These are phyloP conservation scores for Fonsecaea pugnacius DNA, from an alignment of 2,329 filamentous ascomycete genomes.

Conservation along the genomic window DNA sequence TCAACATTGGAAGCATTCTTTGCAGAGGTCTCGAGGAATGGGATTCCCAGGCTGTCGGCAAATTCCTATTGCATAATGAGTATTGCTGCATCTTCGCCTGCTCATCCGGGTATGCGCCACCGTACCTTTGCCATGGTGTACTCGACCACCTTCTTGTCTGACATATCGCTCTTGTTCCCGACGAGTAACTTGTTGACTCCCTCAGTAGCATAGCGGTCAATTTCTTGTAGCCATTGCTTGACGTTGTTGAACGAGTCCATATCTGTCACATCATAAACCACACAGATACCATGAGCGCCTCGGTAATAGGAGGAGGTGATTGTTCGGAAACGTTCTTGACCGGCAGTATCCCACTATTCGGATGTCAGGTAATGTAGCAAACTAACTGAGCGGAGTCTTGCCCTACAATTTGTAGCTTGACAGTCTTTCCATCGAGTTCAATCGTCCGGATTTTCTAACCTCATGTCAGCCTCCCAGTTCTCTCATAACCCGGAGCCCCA, in stretches of 20 bases:
- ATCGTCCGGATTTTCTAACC: constrained; percentile 98
- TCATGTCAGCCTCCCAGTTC: constrained; percentile 42
- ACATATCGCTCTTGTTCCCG: constrained; percentile 99
- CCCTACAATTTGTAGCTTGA: constrained; percentile 98
- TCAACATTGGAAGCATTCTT: constrained; percentile 99
- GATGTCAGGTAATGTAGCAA: constrained; percentile 32
- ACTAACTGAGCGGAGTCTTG: constrained; percentile 34
- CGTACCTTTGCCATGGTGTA: constrained; percentile 97
- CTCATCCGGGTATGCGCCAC: constrained; percentile 37
- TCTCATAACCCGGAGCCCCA: constrained; percentile 3
- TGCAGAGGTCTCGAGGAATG: constrained; percentile 98
- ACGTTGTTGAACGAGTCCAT: constrained; percentile 99
- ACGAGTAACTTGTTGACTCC: constrained; percentile 99
- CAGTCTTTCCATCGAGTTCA: constrained; percentile 98
- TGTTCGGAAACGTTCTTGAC: constrained; percentile 98
- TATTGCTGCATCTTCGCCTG: constrained; percentile 5
- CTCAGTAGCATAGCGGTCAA: constrained; percentile 98
- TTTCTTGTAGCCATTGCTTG: constrained; percentile 99
- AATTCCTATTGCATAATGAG: constrained; percentile 71
- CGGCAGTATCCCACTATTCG: constrained; percentile 93
- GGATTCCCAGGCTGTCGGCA: constrained; percentile 96
- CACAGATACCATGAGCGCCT: constrained; percentile 97
- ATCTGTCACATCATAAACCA: constrained; percentile 99
- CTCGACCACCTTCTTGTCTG: constrained; percentile 99
- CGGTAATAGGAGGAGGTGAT: constrained; percentile 99